Conservation (phyloP, 2,329 filamentous ascomycete species). For the Davidsoniella virescens region DNA sequence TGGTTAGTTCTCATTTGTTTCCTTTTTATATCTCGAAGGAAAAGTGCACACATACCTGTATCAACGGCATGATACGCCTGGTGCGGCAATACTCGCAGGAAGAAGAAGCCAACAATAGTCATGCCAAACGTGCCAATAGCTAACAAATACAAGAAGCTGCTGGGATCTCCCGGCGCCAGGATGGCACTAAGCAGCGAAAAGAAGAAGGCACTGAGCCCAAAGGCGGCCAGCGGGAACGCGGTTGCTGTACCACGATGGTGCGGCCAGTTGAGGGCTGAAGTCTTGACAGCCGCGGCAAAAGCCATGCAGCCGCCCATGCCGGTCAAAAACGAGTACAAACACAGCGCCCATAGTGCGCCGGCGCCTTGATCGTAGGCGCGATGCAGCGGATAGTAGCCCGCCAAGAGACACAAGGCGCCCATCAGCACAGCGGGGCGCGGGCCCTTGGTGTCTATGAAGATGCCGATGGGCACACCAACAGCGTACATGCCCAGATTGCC, state of each 20-base stretch:
- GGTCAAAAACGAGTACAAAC: conserved; percentile 70
- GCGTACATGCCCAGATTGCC: conserved; percentile 92
- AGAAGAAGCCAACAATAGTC: conserved; percentile 65
- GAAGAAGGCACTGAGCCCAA: conserved; percentile 91
- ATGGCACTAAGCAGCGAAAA: conserved; percentile 69
- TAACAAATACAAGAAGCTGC: conserved; percentile 64
- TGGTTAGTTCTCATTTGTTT: neutral
- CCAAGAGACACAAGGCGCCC: conserved; percentile 54
- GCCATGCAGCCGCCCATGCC: conserved; percentile 80
- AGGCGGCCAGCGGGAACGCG: conserved; percentile 80
- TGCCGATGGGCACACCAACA: conserved; percentile 72
- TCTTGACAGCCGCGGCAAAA: conserved; percentile 78
- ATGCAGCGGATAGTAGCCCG: conserved; percentile 78
- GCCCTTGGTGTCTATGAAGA: conserved; percentile 70
- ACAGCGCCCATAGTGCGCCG: conserved; percentile 46
- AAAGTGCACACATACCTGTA: conserved; percentile 2
- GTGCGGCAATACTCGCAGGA: conserved; percentile 58
- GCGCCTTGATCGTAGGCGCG: conserved; percentile 55
- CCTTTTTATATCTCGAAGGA: neutral
- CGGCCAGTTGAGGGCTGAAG: conserved; percentile 80
- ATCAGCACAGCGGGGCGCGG: conserved; percentile 63
- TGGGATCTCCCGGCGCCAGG: conserved; percentile 69
- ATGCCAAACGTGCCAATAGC: conserved; percentile 64
- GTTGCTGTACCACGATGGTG: conserved; percentile 83
- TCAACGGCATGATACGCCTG: conserved; percentile 39